phyloP scores from a whole-genome alignment of 192 early-diverging fungal genomes.

The Rhizoclosmatium sp. region DNA sequence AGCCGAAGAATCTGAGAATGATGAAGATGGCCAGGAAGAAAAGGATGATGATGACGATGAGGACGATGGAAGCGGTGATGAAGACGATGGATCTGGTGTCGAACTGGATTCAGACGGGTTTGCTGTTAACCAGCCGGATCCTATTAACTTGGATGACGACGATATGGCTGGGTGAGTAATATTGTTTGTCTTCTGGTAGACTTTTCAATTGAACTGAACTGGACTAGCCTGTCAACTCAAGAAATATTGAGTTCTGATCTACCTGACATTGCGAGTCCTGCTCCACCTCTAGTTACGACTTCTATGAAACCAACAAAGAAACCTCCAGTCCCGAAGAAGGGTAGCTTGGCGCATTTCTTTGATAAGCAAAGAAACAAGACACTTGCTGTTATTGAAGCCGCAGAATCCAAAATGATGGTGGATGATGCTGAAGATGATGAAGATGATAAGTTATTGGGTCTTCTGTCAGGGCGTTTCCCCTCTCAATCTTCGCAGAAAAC shows the following conservation, averaged over 20 bases:
- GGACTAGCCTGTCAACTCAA: no score
- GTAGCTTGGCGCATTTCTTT: not conserved
- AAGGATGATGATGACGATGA: not conserved
- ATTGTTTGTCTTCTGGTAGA: not conserved
- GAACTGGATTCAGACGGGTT: conserved; percentile 27
- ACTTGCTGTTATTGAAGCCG: not conserved
- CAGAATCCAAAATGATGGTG: not conserved
- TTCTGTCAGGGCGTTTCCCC: not conserved
- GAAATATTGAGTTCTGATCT: not conserved
- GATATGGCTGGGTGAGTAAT: not conserved
- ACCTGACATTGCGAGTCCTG: not conserved
- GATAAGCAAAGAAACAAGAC: not conserved
- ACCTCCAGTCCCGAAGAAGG: not conserved
- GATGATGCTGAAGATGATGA: not conserved
- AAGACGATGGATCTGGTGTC: not conserved
- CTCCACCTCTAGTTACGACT: not conserved
- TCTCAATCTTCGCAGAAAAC: not conserved
- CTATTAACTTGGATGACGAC: not conserved
- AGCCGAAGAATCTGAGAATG: not conserved
- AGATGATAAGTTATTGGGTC: not conserved
- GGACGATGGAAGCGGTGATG: conserved; percentile 8
- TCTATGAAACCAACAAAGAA: not conserved
- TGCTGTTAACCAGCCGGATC: not conserved
- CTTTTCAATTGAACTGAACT: not conserved
- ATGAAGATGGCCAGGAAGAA: not conserved